Evolutionary conservation across 2,329 filamentous ascomycete genomes (phyloP).

Genomic region (Rachicladosporium sp.): DNA sequence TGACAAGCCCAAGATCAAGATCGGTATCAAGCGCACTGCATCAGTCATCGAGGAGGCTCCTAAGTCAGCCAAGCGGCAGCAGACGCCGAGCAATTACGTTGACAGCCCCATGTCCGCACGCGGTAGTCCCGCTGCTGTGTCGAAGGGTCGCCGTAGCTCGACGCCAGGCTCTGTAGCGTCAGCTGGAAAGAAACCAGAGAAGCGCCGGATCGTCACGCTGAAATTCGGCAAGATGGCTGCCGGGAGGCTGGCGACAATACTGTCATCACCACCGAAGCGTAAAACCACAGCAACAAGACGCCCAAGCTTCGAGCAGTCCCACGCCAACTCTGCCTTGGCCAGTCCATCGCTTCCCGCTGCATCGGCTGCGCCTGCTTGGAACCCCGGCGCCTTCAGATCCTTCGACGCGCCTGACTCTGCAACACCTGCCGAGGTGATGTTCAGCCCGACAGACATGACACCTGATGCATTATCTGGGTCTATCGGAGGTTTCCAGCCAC

Average conservation of each 20-base stretch:
- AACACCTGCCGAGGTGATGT: background rate
- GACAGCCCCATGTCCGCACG: conserved; percentile 1
- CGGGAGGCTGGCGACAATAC: conserved; percentile 1
- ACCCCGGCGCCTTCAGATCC: background rate
- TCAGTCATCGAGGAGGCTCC: conserved; percentile 13
- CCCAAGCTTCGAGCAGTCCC: too few species aligned
- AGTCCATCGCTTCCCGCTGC: too few species aligned
- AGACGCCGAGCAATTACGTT: conserved; percentile 3
- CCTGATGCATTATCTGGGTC: too few species aligned
- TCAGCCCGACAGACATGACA: too few species aligned
- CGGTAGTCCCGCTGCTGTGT: background rate
- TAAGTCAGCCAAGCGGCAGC: conserved; percentile 15
- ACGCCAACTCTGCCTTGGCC: too few species aligned
- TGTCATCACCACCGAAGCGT: background rate
- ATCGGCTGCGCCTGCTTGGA: background rate
- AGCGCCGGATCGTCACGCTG: conserved; percentile 4
- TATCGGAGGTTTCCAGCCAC: too few species aligned
- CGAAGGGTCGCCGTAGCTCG: conserved; percentile 1
- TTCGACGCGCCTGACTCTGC: background rate
- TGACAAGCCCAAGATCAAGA: conserved; percentile 16
- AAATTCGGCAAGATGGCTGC: conserved; percentile 2
- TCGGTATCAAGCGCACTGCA: conserved; percentile 16
- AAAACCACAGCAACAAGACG: too few species aligned
- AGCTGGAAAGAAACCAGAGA: conserved; percentile 1
- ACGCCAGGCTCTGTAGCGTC: conserved; percentile 2